Base-by-base conservation (phyloP, 108 stramenopile species). In the Skeletonema potamos region DNA sequence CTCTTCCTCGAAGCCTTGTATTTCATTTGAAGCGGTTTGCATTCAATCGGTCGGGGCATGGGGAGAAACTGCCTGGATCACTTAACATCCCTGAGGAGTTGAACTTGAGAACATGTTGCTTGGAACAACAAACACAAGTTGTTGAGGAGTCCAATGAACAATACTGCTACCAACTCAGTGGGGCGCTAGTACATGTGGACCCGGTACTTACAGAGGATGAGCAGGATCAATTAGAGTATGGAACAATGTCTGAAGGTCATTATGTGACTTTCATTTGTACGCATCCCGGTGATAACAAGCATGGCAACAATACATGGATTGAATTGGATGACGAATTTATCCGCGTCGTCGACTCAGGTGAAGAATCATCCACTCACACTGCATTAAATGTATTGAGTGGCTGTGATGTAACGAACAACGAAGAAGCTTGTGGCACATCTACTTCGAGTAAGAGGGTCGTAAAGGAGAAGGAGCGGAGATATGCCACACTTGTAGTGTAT, bases 21-120 rank as follows among this genome's bases (percentile, higher is more conserved):
- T 79, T 79, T 54, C 78, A 79, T 24, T 29, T 79, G 61, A 79
- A 79, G 54, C 58, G 78, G 27, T 72, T 72, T 56, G 61, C 72
- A 56, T 79, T 68, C 55, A 39, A 39, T 26, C 7, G 33, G 4
- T 37, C 60, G 26, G 78, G 78, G 12, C 66, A 62, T 34, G 78
- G 72, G 12, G 66, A 72, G 32, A 72, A 66, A 27, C 44, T 79
- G 7, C 4, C 29, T 3, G 70, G 64, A 13, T 29, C 8, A 9
- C 34, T 79, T 27, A n/a, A 72, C 12, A 62, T 79, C 30, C 78
- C 78, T 27, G 27, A 32, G 0, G 66, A 62, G 41, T 62, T 79
- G 43, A 61, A 79, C 9, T 61, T 79, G 55, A 68, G 54, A 48
- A 10, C 59, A 22, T 72, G 62, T 60, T 79, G 66, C 43, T 58